Evolutionary conservation across 768 basidiomycete species (phyloP).

Genomic region (Boletus subparvulus): DNA sequence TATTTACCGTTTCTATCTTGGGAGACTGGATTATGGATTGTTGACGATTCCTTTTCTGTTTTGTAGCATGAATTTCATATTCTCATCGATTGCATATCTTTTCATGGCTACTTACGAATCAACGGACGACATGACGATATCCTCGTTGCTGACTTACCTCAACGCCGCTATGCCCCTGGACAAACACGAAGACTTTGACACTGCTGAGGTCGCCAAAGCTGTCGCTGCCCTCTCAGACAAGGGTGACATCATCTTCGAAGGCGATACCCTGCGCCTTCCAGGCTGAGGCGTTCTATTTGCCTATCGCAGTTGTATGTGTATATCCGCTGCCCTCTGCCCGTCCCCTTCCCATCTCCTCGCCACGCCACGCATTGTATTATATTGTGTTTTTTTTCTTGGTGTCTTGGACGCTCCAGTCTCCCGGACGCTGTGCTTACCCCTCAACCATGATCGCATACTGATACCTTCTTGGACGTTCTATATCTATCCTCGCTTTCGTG

Average conservation of each 20-base stretch:
- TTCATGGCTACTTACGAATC: conserved; percentile 67
- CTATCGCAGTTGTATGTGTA: not conserved
- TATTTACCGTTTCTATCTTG: not conserved
- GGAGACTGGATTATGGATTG: conserved; percentile 3
- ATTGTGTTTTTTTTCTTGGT: conserved; percentile 17
- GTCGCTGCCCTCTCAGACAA: conserved; percentile 47
- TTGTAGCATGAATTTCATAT: conserved; percentile 57
- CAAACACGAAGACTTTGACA: conserved; percentile 83
- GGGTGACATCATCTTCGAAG: conserved; percentile 50
- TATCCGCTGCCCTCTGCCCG: not conserved
- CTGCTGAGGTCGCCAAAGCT: conserved; percentile 60
- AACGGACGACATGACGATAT: conserved; percentile 68
- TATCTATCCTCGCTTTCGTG: conserved; percentile 12
- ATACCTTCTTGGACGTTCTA: conserved; percentile 25
- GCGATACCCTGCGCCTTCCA: conserved; percentile 41
- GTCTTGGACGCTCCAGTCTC: conserved; percentile 20
- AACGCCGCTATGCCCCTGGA: conserved; percentile 76
- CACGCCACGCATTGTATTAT: conserved; percentile 13
- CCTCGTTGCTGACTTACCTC: conserved; percentile 65
- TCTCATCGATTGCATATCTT: conserved; percentile 59
- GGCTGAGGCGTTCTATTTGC: conserved; percentile 10
- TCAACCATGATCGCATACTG: conserved; percentile 9
- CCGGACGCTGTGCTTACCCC: conserved; percentile 4
- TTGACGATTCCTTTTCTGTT: conserved; percentile 8
- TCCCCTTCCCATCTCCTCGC: not conserved